Conservation (phyloP, 768 basidiomycete species). For the Collybia sp. region DNA sequence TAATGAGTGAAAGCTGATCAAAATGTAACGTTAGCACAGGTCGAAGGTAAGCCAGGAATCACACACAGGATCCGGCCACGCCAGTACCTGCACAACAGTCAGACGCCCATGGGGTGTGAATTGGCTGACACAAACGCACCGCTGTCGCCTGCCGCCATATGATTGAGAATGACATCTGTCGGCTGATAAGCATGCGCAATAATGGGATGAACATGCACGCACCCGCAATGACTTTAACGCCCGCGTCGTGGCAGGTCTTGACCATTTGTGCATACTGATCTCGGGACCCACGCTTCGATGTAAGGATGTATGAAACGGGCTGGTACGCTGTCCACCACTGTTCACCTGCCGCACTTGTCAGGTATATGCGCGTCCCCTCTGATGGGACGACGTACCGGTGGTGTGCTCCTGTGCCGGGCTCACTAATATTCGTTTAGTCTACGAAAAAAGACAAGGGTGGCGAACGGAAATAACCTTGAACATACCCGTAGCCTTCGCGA, state of each 20-base stretch:
- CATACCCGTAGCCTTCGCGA: conserved; percentile 31
- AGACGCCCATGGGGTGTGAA: too few relatives aligned
- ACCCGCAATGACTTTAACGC: conserved; percentile 26
- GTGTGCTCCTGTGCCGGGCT: not conserved
- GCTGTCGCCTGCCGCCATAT: not conserved
- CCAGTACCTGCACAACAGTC: not conserved
- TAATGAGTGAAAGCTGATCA: not conserved
- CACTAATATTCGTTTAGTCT: not conserved
- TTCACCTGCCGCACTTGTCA: too few relatives aligned
- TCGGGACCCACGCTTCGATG: conserved; percentile 37
- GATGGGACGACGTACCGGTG: not conserved
- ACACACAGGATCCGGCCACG: not conserved
- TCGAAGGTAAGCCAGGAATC: too few relatives aligned
- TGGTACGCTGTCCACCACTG: conserved; percentile 53
- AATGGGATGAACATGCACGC: conserved; percentile 20
- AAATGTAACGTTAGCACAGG: too few relatives aligned
- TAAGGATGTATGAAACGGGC: conserved; percentile 39
- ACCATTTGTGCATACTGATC: conserved; percentile 30
- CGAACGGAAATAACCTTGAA: conserved; percentile 12
- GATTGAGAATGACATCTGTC: not conserved
- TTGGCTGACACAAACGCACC: not conserved
- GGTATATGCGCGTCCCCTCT: too few relatives aligned
- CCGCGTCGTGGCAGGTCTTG: conserved; percentile 22
- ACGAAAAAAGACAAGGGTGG: conserved; percentile 5
- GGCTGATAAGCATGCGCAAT: not conserved